These are phyloP conservation scores for Mesembryanthemum crystallinum DNA, from an alignment of 148 eudicot genomes.

Conservation along the genomic window DNA sequence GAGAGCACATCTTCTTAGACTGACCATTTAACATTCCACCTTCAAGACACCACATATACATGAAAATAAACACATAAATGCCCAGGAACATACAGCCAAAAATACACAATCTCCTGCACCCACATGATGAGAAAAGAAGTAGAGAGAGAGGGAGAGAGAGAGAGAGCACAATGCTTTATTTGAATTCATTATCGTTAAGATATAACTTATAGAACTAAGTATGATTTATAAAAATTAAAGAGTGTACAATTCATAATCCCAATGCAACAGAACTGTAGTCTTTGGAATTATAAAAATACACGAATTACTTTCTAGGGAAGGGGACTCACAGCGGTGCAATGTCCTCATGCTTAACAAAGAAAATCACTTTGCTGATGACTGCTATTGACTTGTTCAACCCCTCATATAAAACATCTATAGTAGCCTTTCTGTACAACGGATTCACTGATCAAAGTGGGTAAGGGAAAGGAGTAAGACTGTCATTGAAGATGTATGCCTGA, in stretches of 20 bases:
- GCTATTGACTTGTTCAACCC: constrained; percentile 75
- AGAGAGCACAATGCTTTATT: too few relatives aligned
- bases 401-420: constrained; percentile 54
- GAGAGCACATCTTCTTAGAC: too few relatives aligned
- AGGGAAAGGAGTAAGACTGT: constrained; percentile 22
- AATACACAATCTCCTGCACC: too few relatives aligned
- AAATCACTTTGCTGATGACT: constrained; percentile 60
- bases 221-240: too few relatives aligned
- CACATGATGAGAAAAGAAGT: too few relatives aligned
- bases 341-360: constrained; percentile 60
- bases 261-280: neutral
- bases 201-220: too few relatives aligned
- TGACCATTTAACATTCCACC: too few relatives aligned
- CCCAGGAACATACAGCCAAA: too few relatives aligned
- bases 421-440: constrained; percentile 52
- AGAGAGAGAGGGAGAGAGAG: too few relatives aligned
- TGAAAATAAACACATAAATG: too few relatives aligned
- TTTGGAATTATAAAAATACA: neutral
- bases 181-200: too few relatives aligned
- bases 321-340: constrained; percentile 66
- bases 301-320: neutral
- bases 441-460: constrained; percentile 44
- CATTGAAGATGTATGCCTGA: neutral
- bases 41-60: too few relatives aligned
- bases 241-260: neutral